Base-by-base conservation (phyloP, 192 early-diverging fungal genomes). In the Backusella luteola region DNA sequence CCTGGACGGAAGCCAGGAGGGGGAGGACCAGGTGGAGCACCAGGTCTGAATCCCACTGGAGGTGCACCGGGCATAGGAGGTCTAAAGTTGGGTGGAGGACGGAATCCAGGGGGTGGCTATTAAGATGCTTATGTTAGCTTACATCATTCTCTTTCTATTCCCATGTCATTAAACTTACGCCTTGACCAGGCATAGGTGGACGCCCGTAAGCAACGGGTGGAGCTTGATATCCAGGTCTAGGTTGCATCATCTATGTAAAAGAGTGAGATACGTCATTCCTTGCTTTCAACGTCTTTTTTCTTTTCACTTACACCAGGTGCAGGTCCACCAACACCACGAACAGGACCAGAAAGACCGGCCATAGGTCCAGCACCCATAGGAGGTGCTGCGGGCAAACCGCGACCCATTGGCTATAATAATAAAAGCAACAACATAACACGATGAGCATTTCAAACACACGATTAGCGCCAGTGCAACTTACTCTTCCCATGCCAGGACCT, bases 251-350 rank as follows among this genome's bases (percentile, higher is more conserved):
- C 75, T 83, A 68, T 41, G 59, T 23, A 14, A 42, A 36, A 11
- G 32, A 32, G 29, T 52, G 14, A 36, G 19, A 56, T 17, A 44
- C 42, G 42, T 44, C 71, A 34, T 56, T 21, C 8, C 2, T n/a
- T 56, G 39, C 49, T 35, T 35, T 4, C 17, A 32, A 32, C 32
- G 32, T 71, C 8, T 56, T 56, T 53, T 21, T 56, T 2, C 9
- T 21, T 32, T 72, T 41, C 29, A 76, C 80, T 81, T 77, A 81
- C 80, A 74, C 89, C 89, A 56, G 91, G 89, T 23, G 93, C 93
- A 39, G 97, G 97, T 35, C 96, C 98, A 78, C 98, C 96, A 46
- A 99, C 92, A 69, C 98, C 98, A 69, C 96, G 90, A n/a, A 98
- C 92, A 36, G 97, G 97, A 34, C 95, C 96, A 35, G 92, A 88